Percentiles rank a stretch among this genome's conserved stretches.
phyloP scores from a whole-genome alignment of 352 stramenopile species.

The Nothophytophthora sp. region DNA sequence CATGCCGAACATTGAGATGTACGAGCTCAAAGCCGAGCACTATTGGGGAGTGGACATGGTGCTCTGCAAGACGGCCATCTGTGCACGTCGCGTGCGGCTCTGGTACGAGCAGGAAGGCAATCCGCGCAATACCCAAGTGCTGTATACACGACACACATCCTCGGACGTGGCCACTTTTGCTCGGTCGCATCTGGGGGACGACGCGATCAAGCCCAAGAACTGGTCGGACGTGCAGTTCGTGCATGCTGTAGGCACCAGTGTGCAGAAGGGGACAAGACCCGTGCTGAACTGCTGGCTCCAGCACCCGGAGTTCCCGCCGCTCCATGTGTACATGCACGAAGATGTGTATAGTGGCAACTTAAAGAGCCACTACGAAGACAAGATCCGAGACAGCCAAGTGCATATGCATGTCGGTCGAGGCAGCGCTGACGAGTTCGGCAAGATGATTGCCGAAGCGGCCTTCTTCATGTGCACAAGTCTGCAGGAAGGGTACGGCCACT shows the following conservation, averaged over 20 bases:
- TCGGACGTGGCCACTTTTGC: constrained; percentile 30
- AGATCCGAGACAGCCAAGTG: too few species aligned
- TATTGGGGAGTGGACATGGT: constrained; percentile 40
- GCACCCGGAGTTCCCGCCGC: constrained; percentile 29
- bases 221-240: constrained; percentile 26
- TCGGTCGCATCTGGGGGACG: constrained; percentile 6
- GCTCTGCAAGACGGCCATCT: constrained; percentile 51
- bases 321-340: constrained; percentile 45
- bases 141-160: constrained; percentile 50
- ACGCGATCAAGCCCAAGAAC: constrained; percentile 18
- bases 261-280: constrained; percentile 38
- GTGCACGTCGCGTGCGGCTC: constrained; percentile 27
- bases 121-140: constrained; percentile 30
- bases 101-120: constrained; percentile 49
- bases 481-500: constrained; percentile 58
- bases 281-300: constrained; percentile 45
- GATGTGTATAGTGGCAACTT: constrained; percentile 18
- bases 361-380: too few species aligned
- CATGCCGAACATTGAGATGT: constrained; percentile 57
- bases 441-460: constrained; percentile 34
- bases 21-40: constrained; percentile 35
- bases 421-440: constrained; percentile 28
- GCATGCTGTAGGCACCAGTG: constrained; percentile 31
- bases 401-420: constrained; percentile 25
- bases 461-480: constrained; percentile 53